phyloP scores from a whole-genome alignment of 23 red algal species.

The Gracilaria gracilis region DNA sequence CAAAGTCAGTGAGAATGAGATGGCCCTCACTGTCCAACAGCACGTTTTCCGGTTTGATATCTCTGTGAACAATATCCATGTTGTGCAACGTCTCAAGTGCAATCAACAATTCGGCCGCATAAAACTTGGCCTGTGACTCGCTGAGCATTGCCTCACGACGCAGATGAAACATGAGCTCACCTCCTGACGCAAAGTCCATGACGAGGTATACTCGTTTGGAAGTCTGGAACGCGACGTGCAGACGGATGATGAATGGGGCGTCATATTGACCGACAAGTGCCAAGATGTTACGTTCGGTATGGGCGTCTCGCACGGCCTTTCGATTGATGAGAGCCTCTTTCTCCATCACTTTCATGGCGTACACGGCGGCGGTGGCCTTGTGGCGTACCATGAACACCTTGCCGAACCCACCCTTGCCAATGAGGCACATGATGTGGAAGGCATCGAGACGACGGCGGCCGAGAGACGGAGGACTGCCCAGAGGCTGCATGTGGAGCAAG shows the following conservation, averaged over 20 bases:
- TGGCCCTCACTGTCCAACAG: constrained; percentile 90
- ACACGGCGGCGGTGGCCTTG: constrained; percentile 80
- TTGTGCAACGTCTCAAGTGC: constrained; percentile 93
- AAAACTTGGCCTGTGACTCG: constrained; percentile 89
- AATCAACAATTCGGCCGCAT: constrained; percentile 92
- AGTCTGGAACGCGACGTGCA: constrained; percentile 93
- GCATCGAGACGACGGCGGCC: constrained; percentile 86
- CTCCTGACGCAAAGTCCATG: constrained; percentile 96
- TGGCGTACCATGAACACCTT: constrained; percentile 94
- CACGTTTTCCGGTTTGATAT: constrained; percentile 99
- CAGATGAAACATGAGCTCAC: constrained; percentile 93
- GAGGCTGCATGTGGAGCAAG: constrained; percentile 4
- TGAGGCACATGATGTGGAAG: constrained; percentile 86
- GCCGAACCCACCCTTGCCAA: constrained; percentile 96
- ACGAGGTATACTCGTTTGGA: constrained; percentile 86
- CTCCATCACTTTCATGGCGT: constrained; percentile 94
- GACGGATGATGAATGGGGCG: constrained; percentile 89
- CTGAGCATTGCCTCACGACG: constrained; percentile 82
- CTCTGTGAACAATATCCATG: constrained; percentile 89
- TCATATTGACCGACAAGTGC: constrained; percentile 67
- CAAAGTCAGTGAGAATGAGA: constrained; percentile 93
- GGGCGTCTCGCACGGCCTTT: constrained; percentile 74
- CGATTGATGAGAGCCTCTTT: constrained; percentile 75
- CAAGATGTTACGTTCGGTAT: constrained; percentile 89
- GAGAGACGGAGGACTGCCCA: constrained; percentile 30